Conservation (phyloP, 345 rosid genomes). For the Gossypium sturtianum region DNA sequence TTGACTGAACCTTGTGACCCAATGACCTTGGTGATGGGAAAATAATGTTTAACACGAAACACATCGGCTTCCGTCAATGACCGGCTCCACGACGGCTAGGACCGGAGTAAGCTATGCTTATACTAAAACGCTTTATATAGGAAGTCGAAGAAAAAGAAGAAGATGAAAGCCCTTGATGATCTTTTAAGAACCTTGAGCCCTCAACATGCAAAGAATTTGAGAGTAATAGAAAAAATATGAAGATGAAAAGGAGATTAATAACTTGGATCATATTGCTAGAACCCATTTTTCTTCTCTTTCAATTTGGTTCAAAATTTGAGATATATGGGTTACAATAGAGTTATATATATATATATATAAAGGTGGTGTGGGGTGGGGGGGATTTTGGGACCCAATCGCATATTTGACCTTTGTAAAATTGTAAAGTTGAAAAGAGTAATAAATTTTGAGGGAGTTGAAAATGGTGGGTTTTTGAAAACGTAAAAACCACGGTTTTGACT, state of each 20-base stretch:
- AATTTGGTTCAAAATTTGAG: not conserved
- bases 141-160: not conserved
- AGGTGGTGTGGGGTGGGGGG: not conserved
- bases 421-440: not conserved
- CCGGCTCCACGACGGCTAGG: constrained; percentile 4
- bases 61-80: not conserved
- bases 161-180: not conserved
- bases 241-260: not conserved
- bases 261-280: not conserved
- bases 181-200: not conserved
- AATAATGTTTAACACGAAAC: not conserved
- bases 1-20: not conserved
- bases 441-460: not conserved
- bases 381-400: not conserved
- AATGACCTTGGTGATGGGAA: not conserved
- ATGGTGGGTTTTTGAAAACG: not conserved
- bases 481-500: constrained; percentile 6
- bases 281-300: not conserved
- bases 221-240: not conserved
- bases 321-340: not conserved
- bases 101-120: constrained; percentile 9
- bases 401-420: not conserved
- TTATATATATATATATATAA: not conserved
- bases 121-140: not conserved
- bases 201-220: not conserved